Conservation (phyloP, 169 alveolate genomes). For the Plasmodium cynomolgi region DNA sequence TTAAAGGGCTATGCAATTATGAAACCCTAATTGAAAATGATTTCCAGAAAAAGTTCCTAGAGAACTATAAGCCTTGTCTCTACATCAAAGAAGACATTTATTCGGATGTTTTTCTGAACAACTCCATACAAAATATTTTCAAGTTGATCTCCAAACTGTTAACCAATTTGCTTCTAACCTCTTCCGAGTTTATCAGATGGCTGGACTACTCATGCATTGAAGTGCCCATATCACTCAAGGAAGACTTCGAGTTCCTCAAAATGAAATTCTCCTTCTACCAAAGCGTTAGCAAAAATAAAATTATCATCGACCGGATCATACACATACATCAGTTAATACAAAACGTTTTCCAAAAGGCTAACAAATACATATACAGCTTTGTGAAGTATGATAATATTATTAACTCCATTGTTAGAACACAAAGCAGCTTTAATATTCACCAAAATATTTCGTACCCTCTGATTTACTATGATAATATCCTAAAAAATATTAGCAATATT, state of each 20-base stretch:
- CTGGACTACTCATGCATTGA: conserved; percentile 71
- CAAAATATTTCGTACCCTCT: conserved; percentile 58
- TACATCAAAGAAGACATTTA: conserved; percentile 71
- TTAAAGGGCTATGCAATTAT: conserved; percentile 63
- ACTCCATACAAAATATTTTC: conserved; percentile 70
- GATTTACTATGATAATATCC: conserved; percentile 59
- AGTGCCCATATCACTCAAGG: conserved; percentile 66
- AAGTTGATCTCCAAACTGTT: conserved; percentile 59
- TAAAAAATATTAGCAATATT: conserved; percentile 54
- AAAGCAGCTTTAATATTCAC: conserved; percentile 44
- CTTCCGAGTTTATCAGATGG: conserved; percentile 73
- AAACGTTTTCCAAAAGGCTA: conserved; percentile 73
- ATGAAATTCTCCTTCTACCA: conserved; percentile 70
- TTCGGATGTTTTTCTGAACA: conserved; percentile 71
- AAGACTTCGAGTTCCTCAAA: conserved; percentile 64
- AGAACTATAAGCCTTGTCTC: conserved; percentile 55
- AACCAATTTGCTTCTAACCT: conserved; percentile 63
- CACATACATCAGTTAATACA: conserved; percentile 71
- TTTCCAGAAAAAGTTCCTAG: conserved; percentile 41
- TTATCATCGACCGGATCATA: conserved; percentile 68
- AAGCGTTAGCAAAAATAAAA: conserved; percentile 75
- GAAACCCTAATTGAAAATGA: conserved; percentile 72
- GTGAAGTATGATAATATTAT: conserved; percentile 69
- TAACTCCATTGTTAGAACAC: conserved; percentile 45
- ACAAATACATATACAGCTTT: conserved; percentile 72